A percentile compares a stretch with the other conserved stretches of the same genome.
Evolutionary conservation across 1,284 basidiomycete genomes (phyloP).

Genomic region (Cystobasidium pallidum): DNA sequence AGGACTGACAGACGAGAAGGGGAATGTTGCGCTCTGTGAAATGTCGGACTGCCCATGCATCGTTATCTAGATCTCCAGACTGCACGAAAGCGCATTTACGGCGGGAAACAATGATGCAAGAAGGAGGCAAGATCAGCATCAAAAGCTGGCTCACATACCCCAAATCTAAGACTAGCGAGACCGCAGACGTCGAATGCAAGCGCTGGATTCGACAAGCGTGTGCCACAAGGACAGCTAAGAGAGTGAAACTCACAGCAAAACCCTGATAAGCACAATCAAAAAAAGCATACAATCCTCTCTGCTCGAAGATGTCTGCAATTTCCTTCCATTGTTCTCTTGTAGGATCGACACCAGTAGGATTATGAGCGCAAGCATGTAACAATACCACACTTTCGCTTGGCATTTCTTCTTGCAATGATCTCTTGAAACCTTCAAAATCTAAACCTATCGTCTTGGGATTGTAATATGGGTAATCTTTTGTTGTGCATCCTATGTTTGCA

Average conservation of each 20-base stretch:
- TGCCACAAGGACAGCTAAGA: conserved; percentile 56
- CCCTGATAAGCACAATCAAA: conserved; percentile 97
- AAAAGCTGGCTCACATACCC: too few relatives aligned
- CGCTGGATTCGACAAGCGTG: too few relatives aligned
- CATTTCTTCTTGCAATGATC: conserved; percentile 69
- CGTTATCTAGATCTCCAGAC: conserved; percentile 81
- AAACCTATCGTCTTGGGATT: conserved; percentile 86
- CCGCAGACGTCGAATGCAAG: too few relatives aligned
- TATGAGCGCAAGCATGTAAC: conserved; percentile 84
- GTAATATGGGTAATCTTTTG: conserved; percentile 85
- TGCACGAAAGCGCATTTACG: too few relatives aligned
- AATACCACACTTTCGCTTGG: conserved; percentile 80
- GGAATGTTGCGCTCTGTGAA: conserved; percentile 76
- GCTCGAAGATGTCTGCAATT: conserved; percentile 74
- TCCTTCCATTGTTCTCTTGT: conserved; percentile 84
- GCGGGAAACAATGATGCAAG: too few relatives aligned
- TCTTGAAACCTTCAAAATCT: conserved; percentile 75
- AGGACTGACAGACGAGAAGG: conserved; percentile 89
- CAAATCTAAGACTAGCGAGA: too few relatives aligned
- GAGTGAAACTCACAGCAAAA: conserved; percentile 69
- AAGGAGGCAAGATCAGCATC: too few relatives aligned
- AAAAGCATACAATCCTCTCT: conserved; percentile 83
- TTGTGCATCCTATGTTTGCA: conserved; percentile 76
- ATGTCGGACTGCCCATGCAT: conserved; percentile 92
- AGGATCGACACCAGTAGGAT: conserved; percentile 94